phyloP scores from a whole-genome alignment of 2,329 filamentous ascomycete species.

The Didymella segeticola region DNA sequence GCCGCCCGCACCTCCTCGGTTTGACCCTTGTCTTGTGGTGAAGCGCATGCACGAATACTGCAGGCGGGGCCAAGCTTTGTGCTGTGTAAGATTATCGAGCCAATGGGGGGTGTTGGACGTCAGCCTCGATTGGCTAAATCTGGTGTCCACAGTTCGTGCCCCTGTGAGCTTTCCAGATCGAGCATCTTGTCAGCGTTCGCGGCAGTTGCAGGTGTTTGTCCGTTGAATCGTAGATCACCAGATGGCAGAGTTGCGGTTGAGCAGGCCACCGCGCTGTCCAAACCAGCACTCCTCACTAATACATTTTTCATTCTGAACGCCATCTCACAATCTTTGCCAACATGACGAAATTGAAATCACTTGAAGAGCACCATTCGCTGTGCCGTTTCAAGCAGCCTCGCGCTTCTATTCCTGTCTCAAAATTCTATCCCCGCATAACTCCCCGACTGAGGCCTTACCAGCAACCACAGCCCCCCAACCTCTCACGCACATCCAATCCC shows the following conservation, averaged over 20 bases:
- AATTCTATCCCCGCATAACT: constrained; percentile 10
- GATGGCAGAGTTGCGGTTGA: not conserved
- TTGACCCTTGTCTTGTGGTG: not conserved
- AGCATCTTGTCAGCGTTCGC: not conserved
- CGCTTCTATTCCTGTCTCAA: constrained; percentile 13
- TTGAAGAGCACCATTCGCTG: not conserved
- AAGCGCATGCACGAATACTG: not conserved
- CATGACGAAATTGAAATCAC: not conserved
- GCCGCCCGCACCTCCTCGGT: constrained; percentile 8
- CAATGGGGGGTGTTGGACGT: constrained; percentile 8
- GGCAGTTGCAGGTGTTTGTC: not conserved
- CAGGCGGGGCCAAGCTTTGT: constrained; percentile 10
- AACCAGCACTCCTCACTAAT: not conserved
- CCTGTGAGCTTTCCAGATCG: constrained; percentile 2
- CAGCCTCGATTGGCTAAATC: constrained; percentile 13
- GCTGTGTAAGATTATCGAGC: constrained; percentile 4
- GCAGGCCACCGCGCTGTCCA: not conserved
- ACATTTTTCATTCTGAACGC: not conserved
- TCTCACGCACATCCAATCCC: not conserved
- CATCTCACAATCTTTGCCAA: not conserved
- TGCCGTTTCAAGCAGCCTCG: not conserved
- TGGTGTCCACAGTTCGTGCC: constrained; percentile 12
- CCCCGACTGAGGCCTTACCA: constrained; percentile 15
- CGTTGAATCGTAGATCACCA: not conserved
- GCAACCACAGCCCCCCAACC: constrained; percentile 7